A percentile compares a stretch with the other conserved stretches of the same genome.
Evolutionary conservation across 2,329 filamentous ascomycete species (phyloP).

Genomic region (Penicillium concentricum): DNA sequence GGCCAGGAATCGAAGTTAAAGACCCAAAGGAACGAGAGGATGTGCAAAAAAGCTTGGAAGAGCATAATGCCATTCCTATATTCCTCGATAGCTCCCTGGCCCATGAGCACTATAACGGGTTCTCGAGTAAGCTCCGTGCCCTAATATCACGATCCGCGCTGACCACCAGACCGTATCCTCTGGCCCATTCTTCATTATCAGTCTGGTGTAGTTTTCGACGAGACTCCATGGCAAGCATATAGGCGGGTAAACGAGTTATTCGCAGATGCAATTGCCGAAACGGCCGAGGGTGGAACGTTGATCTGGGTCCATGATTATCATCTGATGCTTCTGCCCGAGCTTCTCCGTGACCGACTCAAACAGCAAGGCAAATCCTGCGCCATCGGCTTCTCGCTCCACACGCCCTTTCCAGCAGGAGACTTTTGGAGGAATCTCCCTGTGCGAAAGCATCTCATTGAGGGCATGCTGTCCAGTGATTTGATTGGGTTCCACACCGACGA

Average conservation of each 20-base stretch:
- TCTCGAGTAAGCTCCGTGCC: constrained; percentile 68
- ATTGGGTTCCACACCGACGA: constrained; percentile 99
- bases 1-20: constrained; percentile 85
- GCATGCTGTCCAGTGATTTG: constrained; percentile 81
- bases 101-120: constrained; percentile 92
- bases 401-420: constrained; percentile 87
- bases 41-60: constrained; percentile 69
- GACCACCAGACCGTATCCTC: constrained; percentile 73
- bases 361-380: constrained; percentile 74
- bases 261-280: constrained; percentile 75
- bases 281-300: constrained; percentile 80
- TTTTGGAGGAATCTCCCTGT: constrained; percentile 91
- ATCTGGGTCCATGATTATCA: constrained; percentile 98
- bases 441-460: constrained; percentile 75
- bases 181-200: constrained; percentile 69
- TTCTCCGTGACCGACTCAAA: constrained; percentile 75
- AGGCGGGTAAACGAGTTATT: constrained; percentile 85
- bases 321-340: constrained; percentile 86
- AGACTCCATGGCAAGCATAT: constrained; percentile 70
- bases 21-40: constrained; percentile 66
- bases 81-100: constrained; percentile 86
- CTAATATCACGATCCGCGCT: neutral
- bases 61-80: constrained; percentile 80
- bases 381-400: constrained; percentile 94
- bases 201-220: constrained; percentile 9